These are phyloP conservation scores for Colletotrichum cordylinicola DNA, from an alignment of 2,329 filamentous ascomycete genomes.

Conservation along the genomic window DNA sequence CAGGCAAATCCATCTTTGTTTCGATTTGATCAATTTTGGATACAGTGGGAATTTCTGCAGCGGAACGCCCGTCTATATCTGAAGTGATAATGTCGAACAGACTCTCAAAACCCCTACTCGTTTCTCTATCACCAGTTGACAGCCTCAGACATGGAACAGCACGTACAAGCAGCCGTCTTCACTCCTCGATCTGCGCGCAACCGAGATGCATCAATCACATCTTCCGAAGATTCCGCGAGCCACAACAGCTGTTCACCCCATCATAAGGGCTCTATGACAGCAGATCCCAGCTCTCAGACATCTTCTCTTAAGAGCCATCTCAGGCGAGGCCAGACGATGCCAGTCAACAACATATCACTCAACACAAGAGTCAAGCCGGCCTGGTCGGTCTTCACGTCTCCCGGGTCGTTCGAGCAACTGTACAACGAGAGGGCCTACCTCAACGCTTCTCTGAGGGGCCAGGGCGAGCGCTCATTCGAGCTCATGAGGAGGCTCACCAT, in stretches of 20 bases:
- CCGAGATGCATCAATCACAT: background rate
- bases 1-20: background rate
- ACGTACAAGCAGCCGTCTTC: conserved; percentile 2
- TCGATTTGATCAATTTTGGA: background rate
- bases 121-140: background rate
- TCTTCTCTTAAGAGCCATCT: background rate
- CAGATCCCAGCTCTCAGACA: background rate
- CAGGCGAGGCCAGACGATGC: background rate
- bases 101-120: background rate
- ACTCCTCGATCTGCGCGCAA: background rate
- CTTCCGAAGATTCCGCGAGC: background rate
- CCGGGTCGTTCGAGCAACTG: conserved; percentile 46
- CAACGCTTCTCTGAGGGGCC: conserved; percentile 41
- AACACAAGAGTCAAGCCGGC: conserved; percentile 1
- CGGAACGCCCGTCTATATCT: background rate
- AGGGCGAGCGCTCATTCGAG: conserved; percentile 40
- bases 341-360: background rate
- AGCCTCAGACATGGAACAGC: background rate
- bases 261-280: background rate
- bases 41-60: background rate
- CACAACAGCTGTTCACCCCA: background rate
- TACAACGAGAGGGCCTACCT: conserved; percentile 55
- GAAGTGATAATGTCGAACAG: background rate
- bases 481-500: conserved; percentile 44
- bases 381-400: conserved; percentile 35